Percentiles rank a stretch among this genome's conserved stretches.
phyloP scores from a whole-genome alignment of 352 stramenopile species.

The Globisporangium solare region DNA sequence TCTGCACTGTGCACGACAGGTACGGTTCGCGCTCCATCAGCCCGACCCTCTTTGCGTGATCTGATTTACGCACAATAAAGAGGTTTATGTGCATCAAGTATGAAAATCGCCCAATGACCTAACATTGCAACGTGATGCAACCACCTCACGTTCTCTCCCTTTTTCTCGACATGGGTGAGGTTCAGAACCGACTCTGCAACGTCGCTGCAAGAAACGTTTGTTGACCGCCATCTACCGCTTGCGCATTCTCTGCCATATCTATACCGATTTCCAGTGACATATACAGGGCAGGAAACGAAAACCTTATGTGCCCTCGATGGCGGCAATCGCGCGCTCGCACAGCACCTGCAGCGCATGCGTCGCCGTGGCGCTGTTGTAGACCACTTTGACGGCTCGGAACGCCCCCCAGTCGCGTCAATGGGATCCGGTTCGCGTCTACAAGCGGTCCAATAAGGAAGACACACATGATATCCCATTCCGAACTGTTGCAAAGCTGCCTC shows the following conservation, averaged over 20 bases:
- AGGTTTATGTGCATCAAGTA: too few species aligned
- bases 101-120: background rate
- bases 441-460: too few species aligned
- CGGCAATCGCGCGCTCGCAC: slow-evolving; percentile 47
- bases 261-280: too few species aligned
- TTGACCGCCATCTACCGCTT: too few species aligned
- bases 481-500: too few species aligned
- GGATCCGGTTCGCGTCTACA: slow-evolving; percentile 44
- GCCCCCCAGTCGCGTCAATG: slow-evolving; percentile 51
- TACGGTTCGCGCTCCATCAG: too few species aligned
- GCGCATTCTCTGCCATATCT: too few species aligned
- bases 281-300: too few species aligned
- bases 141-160: background rate
- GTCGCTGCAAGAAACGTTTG: too few species aligned
- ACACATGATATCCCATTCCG: background rate
- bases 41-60: too few species aligned
- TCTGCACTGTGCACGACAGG: too few species aligned
- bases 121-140: background rate
- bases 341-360: slow-evolving; percentile 38
- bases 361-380: slow-evolving; percentile 44
- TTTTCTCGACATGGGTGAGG: background rate
- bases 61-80: too few species aligned
- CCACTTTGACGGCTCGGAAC: slow-evolving; percentile 44
- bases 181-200: background rate
- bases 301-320: slow-evolving; percentile 53